These are phyloP conservation scores for Neurospora tetrasperma DNA, from an alignment of 495 filamentous ascomycete species.

Conservation along the genomic window DNA sequence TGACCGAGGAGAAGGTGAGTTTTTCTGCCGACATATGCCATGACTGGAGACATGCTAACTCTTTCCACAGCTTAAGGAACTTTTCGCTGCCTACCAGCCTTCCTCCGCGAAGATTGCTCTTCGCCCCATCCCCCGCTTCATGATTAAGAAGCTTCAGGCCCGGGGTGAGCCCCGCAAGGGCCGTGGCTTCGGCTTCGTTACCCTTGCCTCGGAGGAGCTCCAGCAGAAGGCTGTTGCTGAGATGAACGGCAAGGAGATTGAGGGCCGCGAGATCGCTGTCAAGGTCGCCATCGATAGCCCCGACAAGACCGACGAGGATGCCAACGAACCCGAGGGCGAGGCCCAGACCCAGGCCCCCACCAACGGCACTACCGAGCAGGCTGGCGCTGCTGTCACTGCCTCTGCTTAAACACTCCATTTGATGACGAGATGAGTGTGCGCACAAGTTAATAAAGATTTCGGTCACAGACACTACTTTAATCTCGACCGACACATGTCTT, in stretches of 20 bases:
- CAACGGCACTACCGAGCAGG: background rate
- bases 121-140: conserved; percentile 96
- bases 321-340: conserved; percentile 39
- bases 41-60: conserved; percentile 29
- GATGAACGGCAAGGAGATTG: conserved; percentile 98
- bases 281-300: conserved; percentile 99
- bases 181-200: conserved; percentile 97
- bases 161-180: conserved; percentile 98
- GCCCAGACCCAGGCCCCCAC: conserved; percentile 13
- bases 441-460: conserved; percentile 15
- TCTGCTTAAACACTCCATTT: conserved; percentile 12
- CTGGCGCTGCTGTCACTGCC: background rate
- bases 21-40: background rate
- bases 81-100: conserved; percentile 82
- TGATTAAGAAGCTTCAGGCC: conserved; percentile 99
- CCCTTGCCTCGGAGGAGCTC: conserved; percentile 83
- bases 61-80: conserved; percentile 73
- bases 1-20: conserved; percentile 86
- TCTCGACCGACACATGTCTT: conserved; percentile 18
- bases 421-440: conserved; percentile 17
- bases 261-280: conserved; percentile 97
- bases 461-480: conserved; percentile 17
- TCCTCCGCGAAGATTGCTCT: conserved; percentile 95
- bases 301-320: conserved; percentile 90
- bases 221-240: conserved; percentile 93